Conservation (phyloP, 805 yeast species). For the Starmerella bombicola region DNA sequence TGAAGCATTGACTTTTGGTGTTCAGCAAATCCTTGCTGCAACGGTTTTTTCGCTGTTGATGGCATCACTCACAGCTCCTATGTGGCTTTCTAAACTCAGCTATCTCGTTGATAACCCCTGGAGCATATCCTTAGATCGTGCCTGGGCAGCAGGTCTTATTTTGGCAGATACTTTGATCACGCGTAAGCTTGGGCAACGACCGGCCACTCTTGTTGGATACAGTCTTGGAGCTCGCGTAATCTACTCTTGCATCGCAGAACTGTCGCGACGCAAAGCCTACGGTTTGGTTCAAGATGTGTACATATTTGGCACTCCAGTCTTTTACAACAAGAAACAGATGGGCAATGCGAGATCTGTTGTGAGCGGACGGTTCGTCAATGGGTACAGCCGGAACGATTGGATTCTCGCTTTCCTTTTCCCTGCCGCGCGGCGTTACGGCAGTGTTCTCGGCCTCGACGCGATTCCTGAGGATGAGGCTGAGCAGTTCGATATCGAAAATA, state of each 20-base stretch:
- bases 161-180: constrained; percentile 82
- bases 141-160: constrained; percentile 89
- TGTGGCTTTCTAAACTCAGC: constrained; percentile 78
- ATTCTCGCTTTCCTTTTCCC: constrained; percentile 86
- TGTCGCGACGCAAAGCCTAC: constrained; percentile 71
- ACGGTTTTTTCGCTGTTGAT: constrained; percentile 79
- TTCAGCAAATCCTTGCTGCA: constrained; percentile 89
- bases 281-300: constrained; percentile 84
- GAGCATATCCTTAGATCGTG: constrained; percentile 93
- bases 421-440: constrained; percentile 84
- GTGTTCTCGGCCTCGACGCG: constrained; percentile 83
- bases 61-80: constrained; percentile 86
- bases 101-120: constrained; percentile 92
- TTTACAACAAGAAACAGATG: constrained; percentile 64
- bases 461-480: constrained; percentile 30
- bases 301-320: constrained; percentile 78
- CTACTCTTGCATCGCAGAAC: constrained; percentile 74
- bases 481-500: constrained; percentile 46
- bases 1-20: constrained; percentile 82
- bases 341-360: constrained; percentile 73
- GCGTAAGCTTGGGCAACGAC: constrained; percentile 82
- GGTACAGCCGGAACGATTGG: constrained; percentile 90
- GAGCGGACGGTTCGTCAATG: constrained; percentile 80
- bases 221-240: constrained; percentile 88
- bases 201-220: constrained; percentile 84